Conservation (phyloP, 495 filamentous ascomycete species). For the Trichocladium uniseriatum region DNA sequence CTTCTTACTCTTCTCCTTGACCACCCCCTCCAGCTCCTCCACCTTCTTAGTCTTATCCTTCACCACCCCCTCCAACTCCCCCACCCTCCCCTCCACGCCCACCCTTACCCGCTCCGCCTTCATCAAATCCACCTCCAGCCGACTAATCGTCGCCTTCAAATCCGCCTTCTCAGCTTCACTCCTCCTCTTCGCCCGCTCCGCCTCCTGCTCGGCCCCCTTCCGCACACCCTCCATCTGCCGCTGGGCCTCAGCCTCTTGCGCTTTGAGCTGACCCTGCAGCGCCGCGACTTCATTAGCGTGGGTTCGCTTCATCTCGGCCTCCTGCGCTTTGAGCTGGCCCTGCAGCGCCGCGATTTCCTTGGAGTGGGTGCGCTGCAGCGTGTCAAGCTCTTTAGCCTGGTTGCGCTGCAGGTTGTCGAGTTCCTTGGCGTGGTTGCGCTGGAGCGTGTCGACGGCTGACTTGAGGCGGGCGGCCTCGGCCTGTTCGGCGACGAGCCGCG, state of each 20-base stretch:
- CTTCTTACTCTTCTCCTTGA: conserved; percentile 5
- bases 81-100: conserved; percentile 14
- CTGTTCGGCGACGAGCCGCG: conserved; percentile 59
- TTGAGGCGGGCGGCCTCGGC: conserved; percentile 57
- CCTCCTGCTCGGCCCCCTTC: conserved; percentile 33
- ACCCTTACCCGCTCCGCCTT: conserved; percentile 48
- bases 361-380: no score
- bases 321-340: no score
- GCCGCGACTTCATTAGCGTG: no score
- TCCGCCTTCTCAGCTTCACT: conserved; percentile 54
- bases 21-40: conserved; percentile 6
- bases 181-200: conserved; percentile 29
- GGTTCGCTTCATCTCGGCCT: no score
- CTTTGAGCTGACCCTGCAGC: conserved; percentile 36
- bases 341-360: no score
- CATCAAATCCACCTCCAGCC: conserved; percentile 51
- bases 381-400: no score
- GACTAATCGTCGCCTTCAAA: conserved; percentile 48
- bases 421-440: conserved; percentile 28
- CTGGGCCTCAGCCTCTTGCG: not conserved
- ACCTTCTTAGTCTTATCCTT: conserved; percentile 9
- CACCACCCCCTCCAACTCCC: conserved; percentile 10
- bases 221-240: conserved; percentile 4
- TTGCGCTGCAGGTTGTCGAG: no score
- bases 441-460: conserved; percentile 60